Evolutionary conservation across 768 basidiomycete genomes (phyloP).

Genomic region (Myochromella boudieri): DNA sequence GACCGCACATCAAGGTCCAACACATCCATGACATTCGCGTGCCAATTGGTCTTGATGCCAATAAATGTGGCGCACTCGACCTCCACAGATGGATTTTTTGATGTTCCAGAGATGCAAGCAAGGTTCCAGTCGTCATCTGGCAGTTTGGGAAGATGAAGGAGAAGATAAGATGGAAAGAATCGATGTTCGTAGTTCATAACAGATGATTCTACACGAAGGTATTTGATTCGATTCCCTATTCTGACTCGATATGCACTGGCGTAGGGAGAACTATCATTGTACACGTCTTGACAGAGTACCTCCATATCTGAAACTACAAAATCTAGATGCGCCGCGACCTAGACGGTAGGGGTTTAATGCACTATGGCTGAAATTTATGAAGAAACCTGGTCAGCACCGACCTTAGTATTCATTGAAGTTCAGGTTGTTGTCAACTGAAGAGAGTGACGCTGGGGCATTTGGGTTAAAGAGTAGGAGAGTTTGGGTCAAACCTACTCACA

Average conservation of each 20-base stretch:
- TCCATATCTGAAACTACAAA: slow-evolving; percentile 24
- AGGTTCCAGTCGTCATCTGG: not conserved
- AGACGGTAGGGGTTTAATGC: no score
- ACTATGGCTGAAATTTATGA: no score
- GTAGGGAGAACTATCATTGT: not conserved
- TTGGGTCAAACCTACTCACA: no score
- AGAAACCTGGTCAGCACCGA: no score
- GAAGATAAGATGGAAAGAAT: not conserved
- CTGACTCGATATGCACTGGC: not conserved
- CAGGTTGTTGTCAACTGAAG: no score
- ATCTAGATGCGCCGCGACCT: no score
- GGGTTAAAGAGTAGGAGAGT: no score
- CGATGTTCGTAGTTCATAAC: not conserved
- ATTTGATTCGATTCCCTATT: not conserved
- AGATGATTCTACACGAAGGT: not conserved
- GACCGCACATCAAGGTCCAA: not conserved
- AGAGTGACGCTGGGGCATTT: no score
- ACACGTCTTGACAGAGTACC: slow-evolving; percentile 23
- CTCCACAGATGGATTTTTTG: not conserved
- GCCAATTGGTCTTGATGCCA: not conserved
- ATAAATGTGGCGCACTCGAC: not conserved
- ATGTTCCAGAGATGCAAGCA: not conserved
- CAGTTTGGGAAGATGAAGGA: not conserved
- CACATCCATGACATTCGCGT: not conserved
- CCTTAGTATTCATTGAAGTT: no score